These are phyloP conservation scores for Lasiosphaeria hispida DNA, from an alignment of 495 filamentous ascomycete genomes.

Conservation along the genomic window DNA sequence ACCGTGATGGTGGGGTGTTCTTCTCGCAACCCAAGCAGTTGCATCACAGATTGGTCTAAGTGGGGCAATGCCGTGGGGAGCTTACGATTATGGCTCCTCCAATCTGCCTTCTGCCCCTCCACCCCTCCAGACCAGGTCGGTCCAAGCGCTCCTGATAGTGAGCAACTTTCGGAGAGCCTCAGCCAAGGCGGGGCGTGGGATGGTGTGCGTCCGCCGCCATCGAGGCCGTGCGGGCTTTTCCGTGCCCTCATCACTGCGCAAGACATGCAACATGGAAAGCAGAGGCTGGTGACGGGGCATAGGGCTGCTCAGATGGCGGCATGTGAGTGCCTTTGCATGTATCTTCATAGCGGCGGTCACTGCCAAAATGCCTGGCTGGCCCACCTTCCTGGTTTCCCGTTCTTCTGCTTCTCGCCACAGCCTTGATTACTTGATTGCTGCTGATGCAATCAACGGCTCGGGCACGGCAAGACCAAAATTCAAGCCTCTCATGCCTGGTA, in stretches of 20 bases:
- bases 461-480: background rate
- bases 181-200: background rate
- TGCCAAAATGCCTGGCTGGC: background rate
- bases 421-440: background rate
- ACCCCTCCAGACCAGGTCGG: no score
- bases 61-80: background rate
- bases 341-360: background rate
- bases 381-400: background rate
- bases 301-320: no score
- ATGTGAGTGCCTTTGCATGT: background rate
- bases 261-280: no score
- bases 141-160: conserved; percentile 19
- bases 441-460: background rate
- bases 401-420: background rate
- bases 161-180: conserved; percentile 20
- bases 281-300: no score
- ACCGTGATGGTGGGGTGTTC: conserved; percentile 29
- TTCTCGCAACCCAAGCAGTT: conserved; percentile 17
- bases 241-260: background rate
- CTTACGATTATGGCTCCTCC: background rate
- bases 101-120: background rate
- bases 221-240: background rate
- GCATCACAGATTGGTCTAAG: conserved; percentile 21
- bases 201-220: background rate
- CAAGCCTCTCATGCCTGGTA: no score